Evolutionary conservation across 208 protist genomes (phyloP).

Genomic region (Wallacemonas collosoma): DNA sequence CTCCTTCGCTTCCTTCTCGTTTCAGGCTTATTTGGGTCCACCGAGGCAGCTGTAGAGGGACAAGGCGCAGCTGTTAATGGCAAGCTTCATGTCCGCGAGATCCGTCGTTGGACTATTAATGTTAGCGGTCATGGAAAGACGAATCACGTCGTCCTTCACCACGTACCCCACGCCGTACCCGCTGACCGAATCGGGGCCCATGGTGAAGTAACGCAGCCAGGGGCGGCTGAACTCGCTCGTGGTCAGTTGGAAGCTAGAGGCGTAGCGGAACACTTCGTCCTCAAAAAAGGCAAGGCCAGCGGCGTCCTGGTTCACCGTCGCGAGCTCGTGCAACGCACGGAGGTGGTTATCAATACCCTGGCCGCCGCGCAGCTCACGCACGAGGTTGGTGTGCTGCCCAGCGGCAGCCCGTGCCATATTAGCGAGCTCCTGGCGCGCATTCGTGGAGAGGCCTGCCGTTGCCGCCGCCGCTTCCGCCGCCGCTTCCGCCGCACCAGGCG

Average conservation of each 20-base stretch:
- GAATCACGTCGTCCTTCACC: slow-evolving; percentile 80
- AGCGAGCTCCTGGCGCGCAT: slow-evolving; percentile 34
- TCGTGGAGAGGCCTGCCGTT: slow-evolving; percentile 16
- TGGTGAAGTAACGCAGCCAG: slow-evolving; percentile 80
- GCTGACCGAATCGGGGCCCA: slow-evolving; percentile 84
- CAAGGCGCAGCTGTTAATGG: slow-evolving; percentile 29
- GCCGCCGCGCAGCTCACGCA: slow-evolving; percentile 57
- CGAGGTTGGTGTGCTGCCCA: slow-evolving; percentile 49
- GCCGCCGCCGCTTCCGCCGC: not conserved
- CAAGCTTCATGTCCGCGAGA: slow-evolving; percentile 52
- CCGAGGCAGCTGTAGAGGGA: slow-evolving; percentile 14
- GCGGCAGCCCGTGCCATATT: slow-evolving; percentile 57
- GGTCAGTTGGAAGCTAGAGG: slow-evolving; percentile 48
- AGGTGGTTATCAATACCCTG: slow-evolving; percentile 92
- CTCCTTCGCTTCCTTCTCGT: no score
- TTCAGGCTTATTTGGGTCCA: not conserved
- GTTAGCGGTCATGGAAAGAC: slow-evolving; percentile 86
- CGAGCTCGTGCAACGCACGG: slow-evolving; percentile 80
- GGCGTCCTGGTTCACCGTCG: slow-evolving; percentile 56
- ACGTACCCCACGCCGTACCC: slow-evolving; percentile 95
- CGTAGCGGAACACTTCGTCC: slow-evolving; percentile 62
- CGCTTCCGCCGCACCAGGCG: not conserved
- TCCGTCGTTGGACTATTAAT: slow-evolving; percentile 76
- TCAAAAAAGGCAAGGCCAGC: slow-evolving; percentile 83
- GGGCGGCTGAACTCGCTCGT: slow-evolving; percentile 73